These are phyloP conservation scores for Sporothrix euskadiensis DNA, from an alignment of 2,329 filamentous ascomycete genomes.

Conservation along the genomic window DNA sequence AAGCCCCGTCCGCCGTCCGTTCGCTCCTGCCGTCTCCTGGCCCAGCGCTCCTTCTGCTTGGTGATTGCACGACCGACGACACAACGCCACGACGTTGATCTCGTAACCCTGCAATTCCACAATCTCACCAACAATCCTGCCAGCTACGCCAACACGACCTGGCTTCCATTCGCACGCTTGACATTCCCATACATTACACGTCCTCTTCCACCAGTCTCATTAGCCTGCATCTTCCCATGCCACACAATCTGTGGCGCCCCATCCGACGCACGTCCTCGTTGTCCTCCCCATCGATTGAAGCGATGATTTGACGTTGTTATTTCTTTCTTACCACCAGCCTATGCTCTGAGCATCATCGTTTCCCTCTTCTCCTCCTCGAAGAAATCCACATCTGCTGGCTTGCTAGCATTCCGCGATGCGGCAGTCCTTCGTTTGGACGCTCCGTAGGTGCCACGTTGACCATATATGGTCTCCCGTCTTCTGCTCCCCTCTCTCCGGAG, in stretches of 20 bases:
- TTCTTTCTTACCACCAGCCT: neutral
- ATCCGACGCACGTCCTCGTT: neutral
- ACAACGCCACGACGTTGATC: neutral
- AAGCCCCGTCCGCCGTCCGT: conserved; percentile 5
- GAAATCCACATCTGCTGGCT: neutral
- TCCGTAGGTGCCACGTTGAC: conserved; percentile 28
- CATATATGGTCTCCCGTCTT: neutral
- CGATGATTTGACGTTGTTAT: conserved; percentile 19
- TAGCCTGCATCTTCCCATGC: neutral
- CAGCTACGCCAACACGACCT: neutral
- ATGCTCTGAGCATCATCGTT: neutral
- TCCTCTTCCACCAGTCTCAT: neutral
- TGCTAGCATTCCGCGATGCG: conserved; percentile 27
- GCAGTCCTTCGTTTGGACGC: conserved; percentile 29
- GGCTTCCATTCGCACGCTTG: neutral
- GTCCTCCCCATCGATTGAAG: neutral
- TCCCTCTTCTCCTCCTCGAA: neutral
- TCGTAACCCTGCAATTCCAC: neutral
- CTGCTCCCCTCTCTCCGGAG: neutral
- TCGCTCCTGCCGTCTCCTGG: conserved; percentile 1
- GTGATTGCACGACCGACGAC: conserved; percentile 16
- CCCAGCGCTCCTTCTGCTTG: neutral
- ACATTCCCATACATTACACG: neutral
- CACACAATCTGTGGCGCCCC: conserved; percentile 7
- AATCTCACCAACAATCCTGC: neutral